Evolutionary conservation across 768 basidiomycete genomes (phyloP), one percentile per base, ranked within the genome.

Genomic region (Amanita polypyramis): DNA sequence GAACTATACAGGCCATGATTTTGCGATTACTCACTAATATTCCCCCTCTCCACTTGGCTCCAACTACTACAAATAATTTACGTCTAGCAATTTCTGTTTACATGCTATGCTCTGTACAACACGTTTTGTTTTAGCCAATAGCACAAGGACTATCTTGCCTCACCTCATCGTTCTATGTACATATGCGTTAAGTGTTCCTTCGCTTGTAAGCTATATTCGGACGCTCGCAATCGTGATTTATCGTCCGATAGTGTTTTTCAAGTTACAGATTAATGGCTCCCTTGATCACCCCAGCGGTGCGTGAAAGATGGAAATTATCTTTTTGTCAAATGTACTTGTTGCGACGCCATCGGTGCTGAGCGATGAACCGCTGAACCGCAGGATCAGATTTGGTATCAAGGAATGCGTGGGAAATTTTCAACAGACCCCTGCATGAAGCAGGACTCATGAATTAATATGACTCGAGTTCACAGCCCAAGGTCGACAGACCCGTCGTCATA

Each of bases 71-170:
- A 5, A 42, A 29, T 25, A 23, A 27, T 12, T 25, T 23, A 42
- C 39, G 3, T 15, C 43, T n/a, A 44, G 25, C 29, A 32, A 5
- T 20, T 45, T 20, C 11, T 45, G 30, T 45, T 12, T 21, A 27
- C 12, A 43, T 23, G 10, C 23, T 15, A 51, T 43, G 38, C 29
- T 52, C 20, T 48, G 29, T 44, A 15, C 45, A 59, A 52, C 32
- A 33, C 32, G 30, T 44, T 4, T 44, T 17, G 33, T 44, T 44
- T 21, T 30, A 33, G 30, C 21, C 41, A 25, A 12, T 29, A 2
- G n/a, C 25, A 15, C 30, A 34, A 33, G 19, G 15, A 14, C 11
- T 35, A 15, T 32, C 9, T 42, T n/a, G n/a, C n/a, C n/a, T 25
- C 32, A 14, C 15, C 43, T 34, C 33, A 23, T 21, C 42, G n/a